Conservation (phyloP, 352 stramenopile genomes). For the Pythium diclinum region DNA sequence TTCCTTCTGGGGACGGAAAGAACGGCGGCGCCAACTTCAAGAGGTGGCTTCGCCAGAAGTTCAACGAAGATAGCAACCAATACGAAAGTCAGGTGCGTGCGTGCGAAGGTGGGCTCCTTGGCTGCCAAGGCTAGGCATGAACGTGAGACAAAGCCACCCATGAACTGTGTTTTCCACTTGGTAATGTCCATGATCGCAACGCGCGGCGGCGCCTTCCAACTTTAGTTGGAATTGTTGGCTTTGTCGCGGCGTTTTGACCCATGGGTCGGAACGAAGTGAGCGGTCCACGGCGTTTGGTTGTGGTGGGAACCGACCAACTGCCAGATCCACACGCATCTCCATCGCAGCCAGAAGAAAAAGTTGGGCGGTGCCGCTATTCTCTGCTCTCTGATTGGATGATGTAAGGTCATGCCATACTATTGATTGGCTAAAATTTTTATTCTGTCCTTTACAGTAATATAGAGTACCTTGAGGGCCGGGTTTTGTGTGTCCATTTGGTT, state of each 20-base stretch:
- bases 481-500: constrained; percentile 8
- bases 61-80: constrained; percentile 1
- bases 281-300: not conserved
- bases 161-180: constrained; percentile 1
- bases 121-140: not conserved
- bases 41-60: constrained; percentile 3
- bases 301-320: not conserved
- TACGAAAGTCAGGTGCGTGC: constrained; percentile 3
- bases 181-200: not conserved
- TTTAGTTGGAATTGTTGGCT: not conserved
- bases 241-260: not conserved
- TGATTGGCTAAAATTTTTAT: not conserved
- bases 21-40: not conserved
- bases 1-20: not conserved
- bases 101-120: not conserved
- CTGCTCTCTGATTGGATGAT: not conserved
- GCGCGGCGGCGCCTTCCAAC: not conserved
- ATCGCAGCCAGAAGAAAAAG: constrained; percentile 5
- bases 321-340: constrained; percentile 2
- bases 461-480: constrained; percentile 2
- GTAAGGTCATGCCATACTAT: not conserved
- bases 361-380: constrained; percentile 3
- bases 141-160: constrained; percentile 3
- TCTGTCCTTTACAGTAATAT: not conserved
- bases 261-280: not conserved